Conservation (phyloP, 2,329 filamentous ascomycete genomes). For the Waltergamsia citrina region DNA sequence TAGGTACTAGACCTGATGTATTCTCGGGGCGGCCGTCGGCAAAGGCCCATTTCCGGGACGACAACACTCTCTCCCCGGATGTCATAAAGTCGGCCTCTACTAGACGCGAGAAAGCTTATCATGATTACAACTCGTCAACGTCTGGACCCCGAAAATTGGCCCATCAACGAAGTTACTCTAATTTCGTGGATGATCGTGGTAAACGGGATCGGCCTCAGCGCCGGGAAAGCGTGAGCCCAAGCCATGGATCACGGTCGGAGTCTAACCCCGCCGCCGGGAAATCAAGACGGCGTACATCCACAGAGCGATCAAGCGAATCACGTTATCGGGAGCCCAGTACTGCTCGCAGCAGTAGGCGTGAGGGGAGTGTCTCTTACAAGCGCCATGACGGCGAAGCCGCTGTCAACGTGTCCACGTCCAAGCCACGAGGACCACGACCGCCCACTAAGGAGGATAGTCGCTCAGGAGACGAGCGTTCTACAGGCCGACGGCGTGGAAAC, state of each 20-base stretch:
- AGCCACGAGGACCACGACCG: conserved; percentile 12
- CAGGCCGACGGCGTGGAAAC: conserved; percentile 19
- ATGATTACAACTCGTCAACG: conserved; percentile 12
- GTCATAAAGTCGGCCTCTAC: conserved; percentile 28
- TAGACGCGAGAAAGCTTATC: conserved; percentile 33
- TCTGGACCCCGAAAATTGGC: conserved; percentile 1
- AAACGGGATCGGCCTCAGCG: conserved; percentile 3
- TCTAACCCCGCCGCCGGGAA: conserved; percentile 10
- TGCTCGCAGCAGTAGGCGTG: conserved; percentile 16
- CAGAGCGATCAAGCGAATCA: conserved; percentile 18
- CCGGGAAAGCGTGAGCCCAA: conserved; percentile 5
- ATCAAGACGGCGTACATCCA: conserved; percentile 18
- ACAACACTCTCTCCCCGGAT: conserved; percentile 29
- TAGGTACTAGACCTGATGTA: conserved; percentile 20
- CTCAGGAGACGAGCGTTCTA: conserved; percentile 27
- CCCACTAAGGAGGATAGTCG: conserved; percentile 24
- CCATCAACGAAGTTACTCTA: conserved; percentile 18
- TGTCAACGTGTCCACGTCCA: conserved; percentile 11
- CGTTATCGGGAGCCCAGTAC: conserved; percentile 6
- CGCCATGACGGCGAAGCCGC: conserved; percentile 3
- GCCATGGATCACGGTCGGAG: conserved; percentile 7
- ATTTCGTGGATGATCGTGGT: conserved; percentile 16
- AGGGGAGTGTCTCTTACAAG: conserved; percentile 7
- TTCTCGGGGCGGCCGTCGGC: conserved; percentile 18
- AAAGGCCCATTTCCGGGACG: conserved; percentile 20